Base-by-base conservation (phyloP, 2,329 filamentous ascomycete species). In the Dactylonectria macrodidyma region DNA sequence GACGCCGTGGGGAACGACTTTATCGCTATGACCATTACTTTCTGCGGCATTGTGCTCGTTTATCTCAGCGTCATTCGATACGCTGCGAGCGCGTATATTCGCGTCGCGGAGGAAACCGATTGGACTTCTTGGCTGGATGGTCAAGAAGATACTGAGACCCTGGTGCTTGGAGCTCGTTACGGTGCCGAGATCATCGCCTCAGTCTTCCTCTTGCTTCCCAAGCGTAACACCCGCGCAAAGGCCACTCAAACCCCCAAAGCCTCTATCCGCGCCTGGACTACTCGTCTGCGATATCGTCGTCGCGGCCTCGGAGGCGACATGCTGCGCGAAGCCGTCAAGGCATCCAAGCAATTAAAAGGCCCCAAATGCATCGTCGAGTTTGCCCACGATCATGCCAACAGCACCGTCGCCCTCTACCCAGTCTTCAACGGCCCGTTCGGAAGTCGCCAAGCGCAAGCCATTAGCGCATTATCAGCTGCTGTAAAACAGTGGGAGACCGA, bases 241-340 rank as follows among this genome's bases (percentile, higher is more conserved):
- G 24, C 56, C 14, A 19, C 24, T 72, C 84, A 83, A 70, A 86
- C 87, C 30, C 89, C 89, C 54, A 87, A 85, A 66, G 92, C 90
- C 3, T 81, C 92, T 36, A 90, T 97, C 59, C 88, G 92, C 16
- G 94, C 92, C 3, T 97, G 94, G 94, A 95, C 94, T 1, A 93
- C 95, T 1, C 87, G 86, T 78, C 80, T 90, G 57, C 85, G 87
- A 72, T 96, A 94, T 79, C 87, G 94, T 22, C 84, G 87, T 33
- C 89, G 88, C 66, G 93, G 94, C 0, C 84, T 96, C 8, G 94
- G 94, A 0, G 85, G 85, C 3, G 92, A 90, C 52, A 80, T 97
- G 79, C 82, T 97, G 54, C 89, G 92, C 73, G 91, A 93, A 74
- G 93, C 92, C 2, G 89, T 95, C 7, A 85, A 85, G 70, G 78